Evolutionary conservation across 2,329 filamentous ascomycete species (phyloP).

Genomic region (Dactylella cylindrospora): DNA sequence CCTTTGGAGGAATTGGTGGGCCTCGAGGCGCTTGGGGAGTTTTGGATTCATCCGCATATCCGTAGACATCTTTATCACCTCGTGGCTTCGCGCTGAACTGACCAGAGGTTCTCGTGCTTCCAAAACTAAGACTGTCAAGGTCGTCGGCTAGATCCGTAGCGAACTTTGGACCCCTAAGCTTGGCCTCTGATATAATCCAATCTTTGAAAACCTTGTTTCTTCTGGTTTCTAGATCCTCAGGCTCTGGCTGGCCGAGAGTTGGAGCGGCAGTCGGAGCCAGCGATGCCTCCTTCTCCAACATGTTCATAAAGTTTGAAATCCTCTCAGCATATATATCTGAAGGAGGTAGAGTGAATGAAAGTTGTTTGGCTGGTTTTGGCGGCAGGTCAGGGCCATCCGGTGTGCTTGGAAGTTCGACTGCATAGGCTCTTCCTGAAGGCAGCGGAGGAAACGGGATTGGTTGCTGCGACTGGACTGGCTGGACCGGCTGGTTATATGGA

Average conservation of each 20-base stretch:
- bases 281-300: conserved; percentile 39
- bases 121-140: conserved; percentile 33
- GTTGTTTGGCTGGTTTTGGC: conserved; percentile 36
- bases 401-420: conserved; percentile 36
- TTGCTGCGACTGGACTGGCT: conserved; percentile 20
- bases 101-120: conserved; percentile 33
- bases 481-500: conserved; percentile 17
- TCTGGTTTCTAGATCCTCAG: conserved; percentile 37
- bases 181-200: conserved; percentile 36
- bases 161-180: conserved; percentile 36
- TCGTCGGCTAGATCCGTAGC: conserved; percentile 38
- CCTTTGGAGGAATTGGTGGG: conserved; percentile 23
- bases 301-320: conserved; percentile 42
- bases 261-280: conserved; percentile 23
- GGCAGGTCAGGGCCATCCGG: conserved; percentile 28
- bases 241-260: conserved; percentile 22
- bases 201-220: conserved; percentile 36
- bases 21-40: conserved; percentile 7
- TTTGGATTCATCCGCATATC: not conserved
- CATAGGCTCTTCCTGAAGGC: conserved; percentile 26
- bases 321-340: conserved; percentile 40
- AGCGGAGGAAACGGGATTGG: conserved; percentile 2
- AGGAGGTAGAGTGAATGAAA: conserved; percentile 36
- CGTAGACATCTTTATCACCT: conserved; percentile 22
- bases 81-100: conserved; percentile 33